Evolutionary conservation across 2,329 filamentous ascomycete species (phyloP).

Genomic region (Penicillium nordicum): DNA sequence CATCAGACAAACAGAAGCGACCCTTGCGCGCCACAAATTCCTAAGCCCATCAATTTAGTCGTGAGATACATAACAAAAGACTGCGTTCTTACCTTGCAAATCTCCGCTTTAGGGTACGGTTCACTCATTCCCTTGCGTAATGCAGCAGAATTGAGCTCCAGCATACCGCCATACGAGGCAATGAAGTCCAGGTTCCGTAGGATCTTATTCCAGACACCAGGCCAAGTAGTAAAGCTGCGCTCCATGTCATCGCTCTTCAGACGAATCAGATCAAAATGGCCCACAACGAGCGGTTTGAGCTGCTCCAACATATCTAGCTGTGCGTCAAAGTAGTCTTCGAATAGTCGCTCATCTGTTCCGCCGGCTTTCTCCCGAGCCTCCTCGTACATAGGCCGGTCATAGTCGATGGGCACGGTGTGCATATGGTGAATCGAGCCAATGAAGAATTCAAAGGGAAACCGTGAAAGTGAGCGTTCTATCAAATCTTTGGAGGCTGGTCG

Average conservation of each 20-base stretch:
- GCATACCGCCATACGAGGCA: conserved; percentile 69
- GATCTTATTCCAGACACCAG: conserved; percentile 69
- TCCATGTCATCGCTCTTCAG: conserved; percentile 70
- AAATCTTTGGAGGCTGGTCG: conserved; percentile 61
- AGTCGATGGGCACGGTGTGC: conserved; percentile 83
- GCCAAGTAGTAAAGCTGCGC: conserved; percentile 56
- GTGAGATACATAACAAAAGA: conserved; percentile 13
- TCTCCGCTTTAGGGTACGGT: conserved; percentile 77
- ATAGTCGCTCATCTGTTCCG: conserved; percentile 69
- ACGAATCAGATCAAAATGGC: conserved; percentile 90
- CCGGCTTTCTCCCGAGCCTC: conserved; percentile 56
- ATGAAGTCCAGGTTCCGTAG: conserved; percentile 70
- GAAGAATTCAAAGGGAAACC: conserved; percentile 77
- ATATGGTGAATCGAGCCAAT: conserved; percentile 92
- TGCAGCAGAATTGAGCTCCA: conserved; percentile 87
- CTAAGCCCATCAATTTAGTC: conserved; percentile 38
- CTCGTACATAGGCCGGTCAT: conserved; percentile 65
- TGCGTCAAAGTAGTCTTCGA: conserved; percentile 80
- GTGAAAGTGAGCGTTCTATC: conserved; percentile 57
- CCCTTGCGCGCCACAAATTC: conserved; percentile 71
- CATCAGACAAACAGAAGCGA: conserved; percentile 86
- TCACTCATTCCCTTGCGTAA: conserved; percentile 86
- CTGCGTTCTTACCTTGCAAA: conserved; percentile 63
- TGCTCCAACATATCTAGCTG: conserved; percentile 76
- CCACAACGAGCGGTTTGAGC: conserved; percentile 73